These are phyloP conservation scores for Spatholobus suberectus DNA, from an alignment of 306 rosid species.

Conservation along the genomic window DNA sequence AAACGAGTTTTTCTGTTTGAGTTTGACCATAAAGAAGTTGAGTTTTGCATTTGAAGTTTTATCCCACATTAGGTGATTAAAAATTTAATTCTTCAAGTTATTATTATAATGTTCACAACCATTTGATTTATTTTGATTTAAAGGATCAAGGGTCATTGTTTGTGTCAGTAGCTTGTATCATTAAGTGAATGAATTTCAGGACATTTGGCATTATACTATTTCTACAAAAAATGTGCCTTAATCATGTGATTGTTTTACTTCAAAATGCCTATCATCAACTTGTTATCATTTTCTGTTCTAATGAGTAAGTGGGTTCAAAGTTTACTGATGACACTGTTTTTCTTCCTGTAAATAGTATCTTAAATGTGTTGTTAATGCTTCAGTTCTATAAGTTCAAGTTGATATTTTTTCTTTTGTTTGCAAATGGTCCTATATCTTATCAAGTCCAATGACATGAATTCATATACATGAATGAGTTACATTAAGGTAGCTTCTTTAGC, in stretches of 20 bases:
- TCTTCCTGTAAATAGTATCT: not conserved
- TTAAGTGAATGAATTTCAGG: conserved; percentile 1
- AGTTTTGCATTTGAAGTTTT: not conserved
- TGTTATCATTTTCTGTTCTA: not conserved
- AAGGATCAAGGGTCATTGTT: not conserved
- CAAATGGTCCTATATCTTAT: not conserved
- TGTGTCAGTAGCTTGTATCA: conserved; percentile 7
- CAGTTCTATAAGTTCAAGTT: not conserved
- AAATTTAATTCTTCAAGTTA: not conserved
- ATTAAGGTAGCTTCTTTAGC: not conserved
- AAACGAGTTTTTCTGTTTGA: not conserved
- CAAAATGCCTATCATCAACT: not conserved
- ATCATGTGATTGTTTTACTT: not conserved
- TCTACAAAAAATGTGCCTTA: not conserved
- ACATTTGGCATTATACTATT: not conserved
- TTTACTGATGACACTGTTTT: not conserved
- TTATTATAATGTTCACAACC: not conserved
- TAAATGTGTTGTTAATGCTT: not conserved
- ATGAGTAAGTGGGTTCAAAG: not conserved
- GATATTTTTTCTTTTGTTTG: not conserved
- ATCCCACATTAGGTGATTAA: not conserved
- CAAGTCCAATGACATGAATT: not conserved
- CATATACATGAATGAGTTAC: not conserved
- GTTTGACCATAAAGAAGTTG: not conserved
- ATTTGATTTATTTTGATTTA: not conserved